phyloP scores from a whole-genome alignment of 495 filamentous ascomycete species.

The Delitschia confertaspora region DNA sequence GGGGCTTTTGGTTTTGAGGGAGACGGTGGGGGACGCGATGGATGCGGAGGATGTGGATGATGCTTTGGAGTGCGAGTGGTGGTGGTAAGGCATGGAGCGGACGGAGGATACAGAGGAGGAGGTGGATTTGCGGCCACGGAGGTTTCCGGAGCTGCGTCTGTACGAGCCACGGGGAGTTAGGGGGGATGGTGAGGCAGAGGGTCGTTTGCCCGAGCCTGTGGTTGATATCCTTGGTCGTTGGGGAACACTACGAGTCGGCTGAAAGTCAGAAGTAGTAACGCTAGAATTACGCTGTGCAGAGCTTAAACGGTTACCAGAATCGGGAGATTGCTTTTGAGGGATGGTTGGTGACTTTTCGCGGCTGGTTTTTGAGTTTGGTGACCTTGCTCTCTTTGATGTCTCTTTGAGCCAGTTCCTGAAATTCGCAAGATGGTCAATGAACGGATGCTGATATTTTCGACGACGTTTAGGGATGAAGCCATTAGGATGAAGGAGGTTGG shows the following conservation, averaged over 20 bases:
- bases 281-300: constrained; percentile 16
- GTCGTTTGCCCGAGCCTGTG: constrained; percentile 58
- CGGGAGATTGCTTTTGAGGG: constrained; percentile 19
- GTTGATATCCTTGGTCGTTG: constrained; percentile 28
- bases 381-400: constrained; percentile 63
- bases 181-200: constrained; percentile 82
- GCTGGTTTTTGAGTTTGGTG: constrained; percentile 46
- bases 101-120: constrained; percentile 92
- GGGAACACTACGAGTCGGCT: constrained; percentile 27
- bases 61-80: constrained; percentile 88
- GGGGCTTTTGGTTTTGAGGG: constrained; percentile 48
- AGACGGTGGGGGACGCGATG: constrained; percentile 55
- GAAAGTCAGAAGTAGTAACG: no score
- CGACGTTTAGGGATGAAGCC: constrained; percentile 46
- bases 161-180: constrained; percentile 80
- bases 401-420: constrained; percentile 86
- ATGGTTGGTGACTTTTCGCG: constrained; percentile 32
- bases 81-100: constrained; percentile 68
- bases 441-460: constrained; percentile 57
- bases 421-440: constrained; percentile 69
- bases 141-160: constrained; percentile 60
- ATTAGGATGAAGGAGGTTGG: constrained; percentile 51
- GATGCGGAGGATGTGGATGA: constrained; percentile 81
- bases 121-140: constrained; percentile 89
- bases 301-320: constrained; percentile 20